phyloP scores from a whole-genome alignment of 2,329 filamentous ascomycete genomes.

The Mycocentrospora acerina region DNA sequence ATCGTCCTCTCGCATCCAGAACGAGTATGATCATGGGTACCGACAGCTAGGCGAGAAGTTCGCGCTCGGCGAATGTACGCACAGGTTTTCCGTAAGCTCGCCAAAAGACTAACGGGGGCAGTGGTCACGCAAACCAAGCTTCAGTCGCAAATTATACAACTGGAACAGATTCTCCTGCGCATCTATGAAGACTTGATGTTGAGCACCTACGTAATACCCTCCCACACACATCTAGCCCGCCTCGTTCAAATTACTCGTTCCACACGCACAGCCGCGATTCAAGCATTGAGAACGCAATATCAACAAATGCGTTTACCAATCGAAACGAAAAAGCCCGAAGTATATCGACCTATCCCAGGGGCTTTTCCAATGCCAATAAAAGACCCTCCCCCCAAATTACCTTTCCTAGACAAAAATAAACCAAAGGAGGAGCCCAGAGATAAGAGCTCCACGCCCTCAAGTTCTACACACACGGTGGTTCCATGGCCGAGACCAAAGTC shows the following conservation, averaged over 20 bases:
- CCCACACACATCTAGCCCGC: constrained; percentile 30
- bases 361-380: background rate
- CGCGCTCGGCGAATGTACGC: constrained; percentile 34
- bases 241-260: constrained; percentile 29
- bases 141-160: constrained; percentile 34
- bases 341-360: too few relatives aligned
- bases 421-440: background rate
- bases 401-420: background rate
- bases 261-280: constrained; percentile 28
- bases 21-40: constrained; percentile 34
- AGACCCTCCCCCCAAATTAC: background rate
- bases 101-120: constrained; percentile 1
- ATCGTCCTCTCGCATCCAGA: constrained; percentile 23
- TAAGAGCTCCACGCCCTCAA: constrained; percentile 2
- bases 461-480: constrained; percentile 1
- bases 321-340: too few relatives aligned
- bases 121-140: constrained; percentile 33
- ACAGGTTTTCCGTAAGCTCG: background rate
- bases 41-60: constrained; percentile 31
- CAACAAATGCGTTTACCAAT: constrained; percentile 22
- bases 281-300: constrained; percentile 31
- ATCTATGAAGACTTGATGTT: constrained; percentile 32
- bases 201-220: constrained; percentile 21
- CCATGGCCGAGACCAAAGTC: constrained; percentile 6
- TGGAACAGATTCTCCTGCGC: constrained; percentile 31